Conservation (phyloP, 495 filamentous ascomycete genomes). For the Talaromyces nanjingensis region DNA sequence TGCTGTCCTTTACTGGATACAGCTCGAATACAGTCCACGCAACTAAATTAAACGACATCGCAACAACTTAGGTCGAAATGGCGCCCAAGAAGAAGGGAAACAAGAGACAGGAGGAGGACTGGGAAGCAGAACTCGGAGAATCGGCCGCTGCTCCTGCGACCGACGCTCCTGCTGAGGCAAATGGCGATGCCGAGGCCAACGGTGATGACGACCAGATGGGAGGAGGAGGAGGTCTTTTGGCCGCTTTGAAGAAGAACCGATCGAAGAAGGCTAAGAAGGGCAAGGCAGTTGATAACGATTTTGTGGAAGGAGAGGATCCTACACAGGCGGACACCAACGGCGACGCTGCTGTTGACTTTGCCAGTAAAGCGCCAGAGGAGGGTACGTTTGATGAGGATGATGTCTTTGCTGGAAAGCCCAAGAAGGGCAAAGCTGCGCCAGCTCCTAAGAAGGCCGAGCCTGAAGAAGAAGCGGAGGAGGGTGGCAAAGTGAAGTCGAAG, state of each 20-base stretch:
- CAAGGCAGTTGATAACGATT: constrained; percentile 56
- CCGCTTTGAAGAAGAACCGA: constrained; percentile 78
- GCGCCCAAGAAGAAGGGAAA: constrained; percentile 90
- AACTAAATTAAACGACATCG: background rate
- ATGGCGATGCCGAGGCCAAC: constrained; percentile 31
- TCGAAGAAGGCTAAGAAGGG: constrained; percentile 93
- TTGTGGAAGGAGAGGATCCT: constrained; percentile 64
- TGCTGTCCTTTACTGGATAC: background rate
- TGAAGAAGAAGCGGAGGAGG: constrained; percentile 50
- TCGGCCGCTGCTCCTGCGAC: constrained; percentile 45
- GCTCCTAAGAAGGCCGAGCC: constrained; percentile 18
- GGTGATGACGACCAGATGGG: constrained; percentile 47
- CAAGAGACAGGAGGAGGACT: constrained; percentile 84
- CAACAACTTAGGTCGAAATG: constrained; percentile 42
- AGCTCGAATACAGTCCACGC: background rate
- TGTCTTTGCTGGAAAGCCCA: constrained; percentile 60
- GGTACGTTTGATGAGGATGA: constrained; percentile 80
- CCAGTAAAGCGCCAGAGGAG: constrained; percentile 73
- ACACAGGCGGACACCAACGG: constrained; percentile 30
- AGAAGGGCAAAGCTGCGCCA: constrained; percentile 49
- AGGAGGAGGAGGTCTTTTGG: constrained; percentile 74
- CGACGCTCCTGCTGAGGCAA: constrained; percentile 39
- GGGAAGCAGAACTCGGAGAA: constrained; percentile 94
- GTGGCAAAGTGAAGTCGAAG: constrained; percentile 73
- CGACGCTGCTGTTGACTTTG: constrained; percentile 37